Evolutionary conservation across 2,329 filamentous ascomycete genomes (phyloP).

Genomic region (Xylariaceae sp.): DNA sequence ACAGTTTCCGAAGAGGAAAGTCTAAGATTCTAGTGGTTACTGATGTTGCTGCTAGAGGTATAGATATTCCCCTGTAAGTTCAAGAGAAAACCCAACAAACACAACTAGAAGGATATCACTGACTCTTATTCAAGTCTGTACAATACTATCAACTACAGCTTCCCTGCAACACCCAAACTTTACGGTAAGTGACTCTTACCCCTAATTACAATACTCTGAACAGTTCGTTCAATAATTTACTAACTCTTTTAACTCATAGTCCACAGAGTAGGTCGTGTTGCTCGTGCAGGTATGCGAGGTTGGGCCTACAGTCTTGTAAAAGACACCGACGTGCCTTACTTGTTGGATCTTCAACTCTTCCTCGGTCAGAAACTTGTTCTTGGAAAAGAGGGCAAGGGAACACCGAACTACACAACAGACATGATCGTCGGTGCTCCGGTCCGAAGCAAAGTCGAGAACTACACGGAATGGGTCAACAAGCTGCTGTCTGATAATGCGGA

Average conservation of each 20-base stretch:
- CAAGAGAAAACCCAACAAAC: not conserved
- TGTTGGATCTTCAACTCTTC: constrained; percentile 91
- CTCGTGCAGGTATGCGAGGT: constrained; percentile 83
- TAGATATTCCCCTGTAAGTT: constrained; percentile 69
- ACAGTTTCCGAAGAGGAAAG: constrained; percentile 77
- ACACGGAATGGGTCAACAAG: constrained; percentile 79
- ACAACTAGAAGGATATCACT: not conserved
- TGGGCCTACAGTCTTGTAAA: constrained; percentile 94
- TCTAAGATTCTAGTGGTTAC: constrained; percentile 93
- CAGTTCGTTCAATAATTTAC: no score
- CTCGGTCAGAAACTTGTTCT: constrained; percentile 77
- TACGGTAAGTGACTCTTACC: constrained; percentile 42
- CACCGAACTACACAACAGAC: constrained; percentile 71
- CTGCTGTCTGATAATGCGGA: constrained; percentile 71
- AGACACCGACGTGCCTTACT: constrained; percentile 82
- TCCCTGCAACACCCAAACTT: constrained; percentile 92
- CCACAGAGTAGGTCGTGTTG: constrained; percentile 92
- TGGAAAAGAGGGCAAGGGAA: constrained; percentile 56
- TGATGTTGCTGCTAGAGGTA: constrained; percentile 92
- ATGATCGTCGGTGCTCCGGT: constrained; percentile 75
- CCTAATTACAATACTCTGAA: no score
- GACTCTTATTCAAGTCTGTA: constrained; percentile 58
- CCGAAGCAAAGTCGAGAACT: constrained; percentile 66
- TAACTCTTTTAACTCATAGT: constrained; percentile 39
- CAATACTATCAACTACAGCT: constrained; percentile 98